Base-by-base conservation (phyloP, 192 early-diverging fungal genomes). In the Geosiphon pyriformis region DNA sequence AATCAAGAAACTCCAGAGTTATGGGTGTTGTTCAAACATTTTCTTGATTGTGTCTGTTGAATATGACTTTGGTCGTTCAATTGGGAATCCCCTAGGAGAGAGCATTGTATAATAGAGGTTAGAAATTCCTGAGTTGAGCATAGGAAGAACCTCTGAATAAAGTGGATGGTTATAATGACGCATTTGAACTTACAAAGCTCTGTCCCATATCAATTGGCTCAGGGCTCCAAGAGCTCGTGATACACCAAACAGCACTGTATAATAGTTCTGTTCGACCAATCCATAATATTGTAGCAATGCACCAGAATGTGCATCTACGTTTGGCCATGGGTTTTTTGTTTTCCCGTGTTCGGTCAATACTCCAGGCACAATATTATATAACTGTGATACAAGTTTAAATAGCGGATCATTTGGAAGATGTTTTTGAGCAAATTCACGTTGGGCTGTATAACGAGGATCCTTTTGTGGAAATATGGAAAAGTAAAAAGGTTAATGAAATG, bases 241-340 rank as follows among this genome's bases (percentile, higher is more conserved):
- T 49, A 99, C 96, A 83, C 95, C 96, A 69, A 99, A 99, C 37
- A 99, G 80, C 48, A 99, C 96, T 33, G 96, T 99, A 92, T 99
- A 99, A 81, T 91, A 99, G 83, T 99, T 92, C 82, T 99, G 92
- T 80, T 99, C 94, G 51, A 88, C 89, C 71, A 99, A 84, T 60
- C 93, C 93, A 76, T 89, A 99, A 87, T 96, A 91, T 72, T 92
- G 89, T 67, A 99, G 85, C 22, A 99, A 88, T 71, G 95, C 93
- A 78, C 96, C 96, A 58, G 90, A 92, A 90, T 99, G 96, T 53
- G 95, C 95, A 76, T 99, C 96, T 46, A 99, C 95, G 79, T 99
- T 99, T 79, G 96, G 96, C 92, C 92, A 99, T 66, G 96, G 96
- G 90, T 99, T 99, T 90, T 96, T 97, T 87, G 94, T 97, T 90